Evolutionary conservation across 164 flowering plant genomes (phyloP).

Genomic region (Paratinospora sagittata): DNA sequence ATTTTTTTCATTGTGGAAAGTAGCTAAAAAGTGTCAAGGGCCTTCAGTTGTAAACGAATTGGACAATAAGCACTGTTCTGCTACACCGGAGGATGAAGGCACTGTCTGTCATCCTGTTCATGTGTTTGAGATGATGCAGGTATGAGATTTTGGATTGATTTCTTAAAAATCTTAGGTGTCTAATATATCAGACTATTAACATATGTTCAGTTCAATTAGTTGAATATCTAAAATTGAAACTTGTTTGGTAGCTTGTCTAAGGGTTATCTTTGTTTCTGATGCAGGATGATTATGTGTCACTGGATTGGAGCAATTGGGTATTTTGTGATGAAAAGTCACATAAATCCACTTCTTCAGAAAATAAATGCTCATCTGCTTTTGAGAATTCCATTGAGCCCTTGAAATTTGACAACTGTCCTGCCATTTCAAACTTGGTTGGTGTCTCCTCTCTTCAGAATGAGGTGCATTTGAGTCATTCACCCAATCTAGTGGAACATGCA

Average conservation of each 20-base stretch:
- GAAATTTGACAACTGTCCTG: conserved; percentile 32
- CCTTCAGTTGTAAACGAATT: conserved; percentile 21
- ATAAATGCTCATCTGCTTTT: conserved; percentile 21
- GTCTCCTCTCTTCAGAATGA: conserved; percentile 17
- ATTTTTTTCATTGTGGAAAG: conserved; percentile 62
- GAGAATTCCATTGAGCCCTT: conserved; percentile 39
- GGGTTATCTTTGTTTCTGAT: conserved; percentile 8
- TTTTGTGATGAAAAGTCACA: conserved; percentile 34
- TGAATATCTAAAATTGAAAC: not conserved
- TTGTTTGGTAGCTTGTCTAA: not conserved
- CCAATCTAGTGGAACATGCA: conserved; percentile 8
- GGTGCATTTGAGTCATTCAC: conserved; percentile 13
- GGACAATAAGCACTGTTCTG: conserved; percentile 23
- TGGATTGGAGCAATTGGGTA: conserved; percentile 75
- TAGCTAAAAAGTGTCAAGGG: conserved; percentile 38
- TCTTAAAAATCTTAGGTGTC: not conserved
- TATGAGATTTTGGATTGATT: conserved; percentile 22
- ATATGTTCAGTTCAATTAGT: not conserved
- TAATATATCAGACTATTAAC: not conserved
- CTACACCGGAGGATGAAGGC: conserved; percentile 24
- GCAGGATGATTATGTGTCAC: conserved; percentile 42
- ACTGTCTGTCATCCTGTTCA: conserved; percentile 53
- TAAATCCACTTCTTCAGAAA: conserved; percentile 19
- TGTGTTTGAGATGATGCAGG: conserved; percentile 62
- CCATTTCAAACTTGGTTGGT: conserved; percentile 13